Evolutionary conservation across 495 filamentous ascomycete species (phyloP).

Genomic region (Tuber umbilicatum): DNA sequence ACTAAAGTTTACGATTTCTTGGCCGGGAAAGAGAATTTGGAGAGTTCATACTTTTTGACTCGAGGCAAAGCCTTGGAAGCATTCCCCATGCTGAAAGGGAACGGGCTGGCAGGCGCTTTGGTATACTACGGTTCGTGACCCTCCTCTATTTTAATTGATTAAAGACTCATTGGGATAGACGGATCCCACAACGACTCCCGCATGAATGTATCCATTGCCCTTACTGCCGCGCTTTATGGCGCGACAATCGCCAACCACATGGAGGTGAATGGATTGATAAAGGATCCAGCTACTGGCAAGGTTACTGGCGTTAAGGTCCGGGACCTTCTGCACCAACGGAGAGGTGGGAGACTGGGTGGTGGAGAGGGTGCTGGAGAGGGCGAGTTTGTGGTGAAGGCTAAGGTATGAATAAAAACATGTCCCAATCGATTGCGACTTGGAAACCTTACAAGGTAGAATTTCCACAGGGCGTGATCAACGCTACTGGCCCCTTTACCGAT

Average conservation of each 20-base stretch:
- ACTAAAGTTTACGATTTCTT: slow-evolving; percentile 94
- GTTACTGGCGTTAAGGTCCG: slow-evolving; percentile 72
- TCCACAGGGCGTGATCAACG: slow-evolving; percentile 77
- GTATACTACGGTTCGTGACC: slow-evolving; percentile 75
- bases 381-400: slow-evolving; percentile 72
- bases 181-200: slow-evolving; percentile 96
- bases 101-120: slow-evolving; percentile 77
- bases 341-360: slow-evolving; percentile 42
- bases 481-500: slow-evolving; percentile 93
- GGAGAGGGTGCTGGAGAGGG: slow-evolving; percentile 39
- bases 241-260: slow-evolving; percentile 88
- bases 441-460: slow-evolving; percentile 6
- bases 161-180: slow-evolving; percentile 48
- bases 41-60: slow-evolving; percentile 93
- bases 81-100: slow-evolving; percentile 94
- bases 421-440: not conserved
- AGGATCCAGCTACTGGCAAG: slow-evolving; percentile 64
- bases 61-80: slow-evolving; percentile 89
- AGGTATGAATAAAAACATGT: slow-evolving; percentile 28
- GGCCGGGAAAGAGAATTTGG: slow-evolving; percentile 91
- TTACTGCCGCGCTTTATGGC: slow-evolving; percentile 92
- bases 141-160: not conserved
- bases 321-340: slow-evolving; percentile 60
- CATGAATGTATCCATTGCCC: slow-evolving; percentile 94
- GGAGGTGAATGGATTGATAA: slow-evolving; percentile 77